Percentiles rank a stretch among this genome's conserved stretches.
Evolutionary conservation across 164 flowering plant genomes (phyloP).

Genomic region (Umbellularia californica): DNA sequence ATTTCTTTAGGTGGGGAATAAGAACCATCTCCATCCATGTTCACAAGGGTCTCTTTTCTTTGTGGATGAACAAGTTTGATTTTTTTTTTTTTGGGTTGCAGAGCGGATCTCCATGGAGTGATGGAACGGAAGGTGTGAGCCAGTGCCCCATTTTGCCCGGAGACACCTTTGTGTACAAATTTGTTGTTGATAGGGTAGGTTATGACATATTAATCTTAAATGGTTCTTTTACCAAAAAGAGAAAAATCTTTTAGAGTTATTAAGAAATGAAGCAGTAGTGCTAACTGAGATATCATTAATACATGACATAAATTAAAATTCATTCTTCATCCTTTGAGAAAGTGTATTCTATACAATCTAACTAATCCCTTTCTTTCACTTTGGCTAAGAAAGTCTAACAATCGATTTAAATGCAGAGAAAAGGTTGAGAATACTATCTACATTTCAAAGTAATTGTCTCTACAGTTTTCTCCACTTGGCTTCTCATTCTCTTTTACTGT

Average conservation of each 20-base stretch:
- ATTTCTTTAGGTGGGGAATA: background rate
- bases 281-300: background rate
- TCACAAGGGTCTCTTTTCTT: background rate
- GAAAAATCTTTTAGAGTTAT: background rate
- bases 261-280: background rate
- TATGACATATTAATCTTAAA: background rate
- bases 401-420: too few species aligned
- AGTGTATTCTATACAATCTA: background rate
- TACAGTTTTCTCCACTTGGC: too few species aligned
- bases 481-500: too few species aligned
- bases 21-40: background rate
- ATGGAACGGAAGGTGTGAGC: conserved; percentile 87
- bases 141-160: conserved; percentile 86
- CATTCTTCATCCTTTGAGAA: background rate
- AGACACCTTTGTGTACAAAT: conserved; percentile 60
- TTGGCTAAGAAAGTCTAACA: too few species aligned
- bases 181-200: conserved; percentile 79
- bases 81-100: conserved; percentile 13
- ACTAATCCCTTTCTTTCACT: background rate
- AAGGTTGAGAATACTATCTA: too few species aligned
- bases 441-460: too few species aligned
- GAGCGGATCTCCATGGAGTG: conserved; percentile 86
- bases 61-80: background rate
- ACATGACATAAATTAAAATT: too few species aligned
- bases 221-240: background rate